A percentile compares a stretch with the other conserved stretches of the same genome.
Evolutionary conservation across 371 early-diverging fungal genomes (phyloP).

Genomic region (Mortierella sp.): DNA sequence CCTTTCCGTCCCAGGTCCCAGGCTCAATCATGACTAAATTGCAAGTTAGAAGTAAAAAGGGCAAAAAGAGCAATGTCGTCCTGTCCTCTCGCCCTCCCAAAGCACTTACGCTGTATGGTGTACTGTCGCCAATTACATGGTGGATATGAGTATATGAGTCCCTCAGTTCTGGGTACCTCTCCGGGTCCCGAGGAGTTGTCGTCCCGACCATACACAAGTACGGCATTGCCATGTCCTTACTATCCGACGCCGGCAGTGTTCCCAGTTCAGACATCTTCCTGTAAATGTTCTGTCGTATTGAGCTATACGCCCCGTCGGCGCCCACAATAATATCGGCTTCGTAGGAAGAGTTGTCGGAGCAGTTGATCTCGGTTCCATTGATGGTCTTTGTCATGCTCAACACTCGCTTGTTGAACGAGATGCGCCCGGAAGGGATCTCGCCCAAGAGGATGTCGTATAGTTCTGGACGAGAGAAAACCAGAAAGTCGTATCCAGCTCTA

Average conservation of each 20-base stretch:
- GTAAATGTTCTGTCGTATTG: constrained; percentile 14
- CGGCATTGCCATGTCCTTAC: not conserved
- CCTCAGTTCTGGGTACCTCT: constrained; percentile 11
- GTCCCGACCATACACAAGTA: constrained; percentile 19
- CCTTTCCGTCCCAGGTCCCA: not conserved
- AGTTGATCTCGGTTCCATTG: constrained; percentile 1
- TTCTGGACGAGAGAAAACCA: constrained; percentile 13
- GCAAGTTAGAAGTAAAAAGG: not conserved
- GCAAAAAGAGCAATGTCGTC: not conserved
- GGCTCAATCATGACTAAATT: not conserved
- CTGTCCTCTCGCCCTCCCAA: not conserved
- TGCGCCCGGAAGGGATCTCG: constrained; percentile 3
- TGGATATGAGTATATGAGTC: not conserved
- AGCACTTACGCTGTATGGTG: not conserved
- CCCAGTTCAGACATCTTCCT: not conserved
- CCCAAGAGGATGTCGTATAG: constrained; percentile 6
- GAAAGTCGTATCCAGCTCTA: constrained; percentile 16
- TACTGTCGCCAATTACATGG: constrained; percentile 1
- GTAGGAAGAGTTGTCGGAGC: constrained; percentile 12
- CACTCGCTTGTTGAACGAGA: constrained; percentile 16
- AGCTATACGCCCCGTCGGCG: constrained; percentile 24
- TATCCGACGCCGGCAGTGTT: constrained; percentile 7
- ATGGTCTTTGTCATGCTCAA: not conserved
- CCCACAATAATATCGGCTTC: constrained; percentile 21
- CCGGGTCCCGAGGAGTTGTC: not conserved